Evolutionary conservation across 2,329 filamentous ascomycete genomes (phyloP), one percentile per base, ranked within the genome.

Genomic region (Fusarium clavum): DNA sequence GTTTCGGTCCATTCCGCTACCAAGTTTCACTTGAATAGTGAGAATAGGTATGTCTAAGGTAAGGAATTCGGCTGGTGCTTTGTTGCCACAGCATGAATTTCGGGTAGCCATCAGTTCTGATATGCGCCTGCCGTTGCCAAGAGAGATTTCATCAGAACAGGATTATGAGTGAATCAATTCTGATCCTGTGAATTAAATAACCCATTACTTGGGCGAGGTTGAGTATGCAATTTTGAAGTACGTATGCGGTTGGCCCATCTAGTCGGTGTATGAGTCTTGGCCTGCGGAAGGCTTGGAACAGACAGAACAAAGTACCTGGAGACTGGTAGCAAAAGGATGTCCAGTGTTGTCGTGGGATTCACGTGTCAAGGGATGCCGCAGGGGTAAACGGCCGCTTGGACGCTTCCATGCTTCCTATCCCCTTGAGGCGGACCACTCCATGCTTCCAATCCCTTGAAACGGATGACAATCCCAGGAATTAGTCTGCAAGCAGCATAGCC

Each of bases 401-500:
- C 12, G 34, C 32, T 47, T 29, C 55, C 38, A 44, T 49, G 20
- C 20, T 25, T 18, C 5, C 30, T 20, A 20, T 3, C 20, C 20
- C 20, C 20, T 20, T 20, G 20, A 20, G 20, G 20, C 20, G 20
- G 20, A 20, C 20, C 20, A 20, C 20, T 20, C 20, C 20, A 20
- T 20, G 20, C 20, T 20, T 20, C 20, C 20, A 20, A 20, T 20
- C 20, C 20, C 20, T 20, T 20, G 20, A 20, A 20, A 20, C 20
- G 20, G 20, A 20, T 20, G 20, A 20, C 20, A 20, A 20, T 20
- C 20, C 20, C 20, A 20, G 20, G 20, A 20, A 47, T 43, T 45
- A 68, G 32, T 49, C 58, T 61, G 48, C 46, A 57, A 48, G 20
- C 38, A 58, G 68, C 38, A 43, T 56, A 60, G 46, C 3, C 14